phyloP scores from a whole-genome alignment of 2,329 filamentous ascomycete genomes.

The Aspergillus calidoustus region DNA sequence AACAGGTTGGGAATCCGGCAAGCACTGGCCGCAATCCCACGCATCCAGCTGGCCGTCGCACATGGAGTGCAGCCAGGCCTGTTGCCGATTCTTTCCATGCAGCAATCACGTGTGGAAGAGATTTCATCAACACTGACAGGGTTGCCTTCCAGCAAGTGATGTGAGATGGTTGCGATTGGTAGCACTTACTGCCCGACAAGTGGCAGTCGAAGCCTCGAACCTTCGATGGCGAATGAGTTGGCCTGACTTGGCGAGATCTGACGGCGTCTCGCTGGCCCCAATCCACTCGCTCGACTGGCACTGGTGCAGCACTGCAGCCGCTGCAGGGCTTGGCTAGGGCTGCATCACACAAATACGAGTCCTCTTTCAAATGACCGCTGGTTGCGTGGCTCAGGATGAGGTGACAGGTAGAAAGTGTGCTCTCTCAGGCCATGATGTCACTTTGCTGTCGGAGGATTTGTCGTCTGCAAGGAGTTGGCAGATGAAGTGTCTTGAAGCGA shows the following conservation, averaged over 20 bases:
- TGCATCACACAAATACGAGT: background rate
- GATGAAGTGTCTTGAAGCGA: background rate
- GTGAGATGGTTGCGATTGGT: background rate
- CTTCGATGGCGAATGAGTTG: slow-evolving; percentile 1
- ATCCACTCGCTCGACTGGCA: background rate
- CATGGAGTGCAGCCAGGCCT: background rate
- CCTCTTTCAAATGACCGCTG: background rate
- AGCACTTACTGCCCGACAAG: background rate
- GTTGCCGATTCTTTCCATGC: background rate
- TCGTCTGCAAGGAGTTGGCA: background rate
- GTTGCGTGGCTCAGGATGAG: background rate
- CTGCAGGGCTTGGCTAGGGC: background rate
- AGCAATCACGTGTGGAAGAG: background rate
- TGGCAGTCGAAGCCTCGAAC: background rate
- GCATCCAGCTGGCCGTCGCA: background rate
- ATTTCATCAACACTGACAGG: background rate
- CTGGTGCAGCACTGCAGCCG: background rate
- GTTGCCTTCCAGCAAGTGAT: background rate
- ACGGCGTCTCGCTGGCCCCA: background rate
- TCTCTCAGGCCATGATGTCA: background rate
- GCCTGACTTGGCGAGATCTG: slow-evolving; percentile 6
- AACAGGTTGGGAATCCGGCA: slow-evolving; percentile 28
- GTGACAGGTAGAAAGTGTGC: slow-evolving; percentile 7
- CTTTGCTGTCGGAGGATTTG: background rate
- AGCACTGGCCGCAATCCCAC: slow-evolving; percentile 17